Percentiles rank a stretch among this genome's conserved stretches.
Conservation (phyloP, 768 basidiomycete genomes). For the Boletus vermiculosoides region DNA sequence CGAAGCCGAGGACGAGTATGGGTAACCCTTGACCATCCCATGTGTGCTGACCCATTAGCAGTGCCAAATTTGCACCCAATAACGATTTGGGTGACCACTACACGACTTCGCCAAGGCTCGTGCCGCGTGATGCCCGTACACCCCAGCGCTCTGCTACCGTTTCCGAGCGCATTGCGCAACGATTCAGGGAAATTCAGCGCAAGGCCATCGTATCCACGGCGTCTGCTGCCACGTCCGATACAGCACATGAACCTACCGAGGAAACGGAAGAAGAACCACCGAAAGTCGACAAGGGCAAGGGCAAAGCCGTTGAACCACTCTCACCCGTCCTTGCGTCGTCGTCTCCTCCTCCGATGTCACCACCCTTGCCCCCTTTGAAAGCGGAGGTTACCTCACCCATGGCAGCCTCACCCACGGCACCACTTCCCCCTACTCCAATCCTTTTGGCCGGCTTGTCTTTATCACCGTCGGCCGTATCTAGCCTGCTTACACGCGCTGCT, state of each 20-base stretch:
- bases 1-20: conserved; percentile 93
- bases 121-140: conserved; percentile 52
- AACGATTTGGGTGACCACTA: conserved; percentile 64
- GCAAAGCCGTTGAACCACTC: conserved; percentile 51
- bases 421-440: conserved; percentile 51
- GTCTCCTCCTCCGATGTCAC: conserved; percentile 66
- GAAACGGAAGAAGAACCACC: conserved; percentile 38
- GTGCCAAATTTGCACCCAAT: conserved; percentile 86
- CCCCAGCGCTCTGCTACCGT: conserved; percentile 74
- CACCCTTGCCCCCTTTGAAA: conserved; percentile 49
- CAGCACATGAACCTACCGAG: conserved; percentile 24
- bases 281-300: conserved; percentile 84
- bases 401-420: conserved; percentile 33
- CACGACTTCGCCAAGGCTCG: conserved; percentile 73
- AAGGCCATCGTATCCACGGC: conserved; percentile 39
- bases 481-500: conserved; percentile 68
- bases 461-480: conserved; percentile 61
- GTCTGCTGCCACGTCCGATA: conserved; percentile 27
- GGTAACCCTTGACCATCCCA: conserved; percentile 9
- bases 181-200: conserved; percentile 77
- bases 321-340: conserved; percentile 34
- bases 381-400: conserved; percentile 38
- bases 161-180: conserved; percentile 81
- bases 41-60: conserved; percentile 32
- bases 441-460: conserved; percentile 76